These are phyloP conservation scores for Russula vinacea DNA, from an alignment of 768 basidiomycete genomes.

Conservation along the genomic window DNA sequence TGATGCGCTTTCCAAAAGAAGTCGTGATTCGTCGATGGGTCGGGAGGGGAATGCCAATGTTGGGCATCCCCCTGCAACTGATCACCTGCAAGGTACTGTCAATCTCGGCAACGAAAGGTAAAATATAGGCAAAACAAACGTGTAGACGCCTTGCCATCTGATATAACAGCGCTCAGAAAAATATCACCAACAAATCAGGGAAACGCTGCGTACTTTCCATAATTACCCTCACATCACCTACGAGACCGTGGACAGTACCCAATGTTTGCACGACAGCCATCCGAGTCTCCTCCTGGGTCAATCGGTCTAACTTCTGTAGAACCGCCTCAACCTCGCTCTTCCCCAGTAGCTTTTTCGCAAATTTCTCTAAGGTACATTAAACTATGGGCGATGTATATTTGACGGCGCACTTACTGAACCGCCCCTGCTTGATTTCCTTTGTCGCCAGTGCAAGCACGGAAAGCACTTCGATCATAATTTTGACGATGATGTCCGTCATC, in stretches of 20 bases:
- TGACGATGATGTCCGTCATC: neutral
- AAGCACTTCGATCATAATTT: neutral
- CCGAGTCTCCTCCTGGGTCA: too few relatives aligned
- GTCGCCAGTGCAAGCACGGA: slow-evolving; percentile 16
- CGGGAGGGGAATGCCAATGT: neutral
- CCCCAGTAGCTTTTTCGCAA: neutral
- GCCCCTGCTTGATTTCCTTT: slow-evolving; percentile 3
- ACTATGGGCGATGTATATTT: too few relatives aligned
- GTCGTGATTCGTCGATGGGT: neutral
- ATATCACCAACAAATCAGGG: neutral
- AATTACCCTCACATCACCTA: neutral
- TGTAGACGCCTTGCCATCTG: neutral
- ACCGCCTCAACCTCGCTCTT: neutral
- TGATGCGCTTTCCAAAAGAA: neutral
- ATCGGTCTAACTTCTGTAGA: neutral
- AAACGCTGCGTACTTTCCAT: slow-evolving; percentile 4
- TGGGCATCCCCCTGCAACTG: neutral
- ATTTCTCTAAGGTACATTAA: neutral
- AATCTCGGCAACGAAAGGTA: too few relatives aligned
- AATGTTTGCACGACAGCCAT: neutral
- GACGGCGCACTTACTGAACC: neutral
- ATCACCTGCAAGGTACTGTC: neutral
- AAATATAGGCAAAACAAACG: neutral
- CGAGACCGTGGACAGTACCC: too few relatives aligned
- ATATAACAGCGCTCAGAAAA: neutral